phyloP scores from a whole-genome alignment of 208 protist genomes.

The Porcisia hertigi region DNA sequence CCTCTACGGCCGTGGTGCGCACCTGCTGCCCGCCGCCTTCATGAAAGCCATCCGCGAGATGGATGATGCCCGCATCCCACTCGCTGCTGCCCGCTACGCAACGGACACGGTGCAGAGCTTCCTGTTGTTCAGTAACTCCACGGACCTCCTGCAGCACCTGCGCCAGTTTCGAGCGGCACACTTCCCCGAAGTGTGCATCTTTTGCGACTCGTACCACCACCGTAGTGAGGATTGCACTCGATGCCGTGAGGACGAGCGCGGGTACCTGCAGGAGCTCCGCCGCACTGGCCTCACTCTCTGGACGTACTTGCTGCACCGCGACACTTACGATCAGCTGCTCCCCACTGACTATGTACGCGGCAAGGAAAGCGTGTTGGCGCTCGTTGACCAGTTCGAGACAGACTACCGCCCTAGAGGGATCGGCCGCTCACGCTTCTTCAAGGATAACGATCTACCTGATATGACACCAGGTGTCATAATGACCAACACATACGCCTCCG shows the following conservation, averaged over 20 bases:
- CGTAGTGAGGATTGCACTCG: slow-evolving; percentile 57
- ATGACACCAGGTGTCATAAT: slow-evolving; percentile 11
- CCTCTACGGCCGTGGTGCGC: slow-evolving; percentile 32
- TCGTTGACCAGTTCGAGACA: slow-evolving; percentile 62
- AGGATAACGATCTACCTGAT: slow-evolving; percentile 62
- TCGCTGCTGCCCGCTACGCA: slow-evolving; percentile 84
- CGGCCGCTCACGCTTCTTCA: slow-evolving; percentile 62
- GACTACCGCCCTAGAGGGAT: slow-evolving; percentile 84
- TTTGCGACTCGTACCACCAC: slow-evolving; percentile 83
- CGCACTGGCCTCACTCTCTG: slow-evolving; percentile 65
- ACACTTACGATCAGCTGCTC: slow-evolving; percentile 73
- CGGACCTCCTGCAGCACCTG: slow-evolving; percentile 75
- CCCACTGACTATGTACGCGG: slow-evolving; percentile 63
- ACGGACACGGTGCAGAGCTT: slow-evolving; percentile 84
- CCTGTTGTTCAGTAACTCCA: slow-evolving; percentile 73
- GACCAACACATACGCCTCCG: slow-evolving; percentile 31
- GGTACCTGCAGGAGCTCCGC: slow-evolving; percentile 73
- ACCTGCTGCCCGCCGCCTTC: slow-evolving; percentile 61
- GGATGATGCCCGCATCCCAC: slow-evolving; percentile 64
- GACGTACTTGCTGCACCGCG: slow-evolving; percentile 61
- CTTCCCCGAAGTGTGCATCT: slow-evolving; percentile 87
- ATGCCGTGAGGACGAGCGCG: slow-evolving; percentile 53
- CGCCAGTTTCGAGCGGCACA: slow-evolving; percentile 49
- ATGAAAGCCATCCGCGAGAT: slow-evolving; percentile 67
- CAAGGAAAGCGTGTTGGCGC: slow-evolving; percentile 49